Conservation (phyloP, 2,329 filamentous ascomycete species). For the Mycosphaerella arachidis region DNA sequence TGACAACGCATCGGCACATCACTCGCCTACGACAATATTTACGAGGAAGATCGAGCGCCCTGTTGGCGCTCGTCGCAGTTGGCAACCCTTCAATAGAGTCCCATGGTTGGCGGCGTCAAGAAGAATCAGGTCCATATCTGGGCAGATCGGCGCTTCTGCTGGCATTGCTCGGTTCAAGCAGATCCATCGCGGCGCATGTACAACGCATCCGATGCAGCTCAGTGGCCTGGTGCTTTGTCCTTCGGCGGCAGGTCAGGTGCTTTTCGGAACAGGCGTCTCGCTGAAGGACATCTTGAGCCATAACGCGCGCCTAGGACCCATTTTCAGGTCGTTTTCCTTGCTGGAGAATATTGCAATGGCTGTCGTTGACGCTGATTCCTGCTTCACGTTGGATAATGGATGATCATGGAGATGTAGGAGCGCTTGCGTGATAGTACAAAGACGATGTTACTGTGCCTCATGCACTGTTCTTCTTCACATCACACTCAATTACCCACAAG, state of each 20-base stretch:
- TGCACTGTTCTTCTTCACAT: slow-evolving; percentile 1
- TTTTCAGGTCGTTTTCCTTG: not conserved
- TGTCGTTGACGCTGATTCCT: not conserved
- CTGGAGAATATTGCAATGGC: not conserved
- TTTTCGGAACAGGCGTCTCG: slow-evolving; percentile 2
- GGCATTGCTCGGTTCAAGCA: not conserved
- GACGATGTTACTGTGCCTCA: not conserved
- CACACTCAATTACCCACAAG: slow-evolving; percentile 6
- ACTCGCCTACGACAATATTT: not conserved
- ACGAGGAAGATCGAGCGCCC: not conserved
- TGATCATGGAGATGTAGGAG: not conserved
- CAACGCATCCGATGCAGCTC: slow-evolving; percentile 6
- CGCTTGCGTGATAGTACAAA: slow-evolving; percentile 4
- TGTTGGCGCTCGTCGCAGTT: not conserved
- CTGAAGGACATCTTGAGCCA: not conserved
- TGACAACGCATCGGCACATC: not conserved
- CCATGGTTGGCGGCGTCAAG: not conserved
- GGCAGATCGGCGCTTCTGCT: not conserved
- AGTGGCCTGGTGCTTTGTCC: slow-evolving; percentile 1
- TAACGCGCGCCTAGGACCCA: not conserved
- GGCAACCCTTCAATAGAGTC: not conserved
- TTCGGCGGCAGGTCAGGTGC: not conserved
- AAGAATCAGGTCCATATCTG: not conserved
- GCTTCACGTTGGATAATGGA: not conserved
- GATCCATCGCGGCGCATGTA: slow-evolving; percentile 1